These are phyloP conservation scores for Boletus sensibilis DNA, from an alignment of 768 basidiomycete genomes.

Conservation along the genomic window DNA sequence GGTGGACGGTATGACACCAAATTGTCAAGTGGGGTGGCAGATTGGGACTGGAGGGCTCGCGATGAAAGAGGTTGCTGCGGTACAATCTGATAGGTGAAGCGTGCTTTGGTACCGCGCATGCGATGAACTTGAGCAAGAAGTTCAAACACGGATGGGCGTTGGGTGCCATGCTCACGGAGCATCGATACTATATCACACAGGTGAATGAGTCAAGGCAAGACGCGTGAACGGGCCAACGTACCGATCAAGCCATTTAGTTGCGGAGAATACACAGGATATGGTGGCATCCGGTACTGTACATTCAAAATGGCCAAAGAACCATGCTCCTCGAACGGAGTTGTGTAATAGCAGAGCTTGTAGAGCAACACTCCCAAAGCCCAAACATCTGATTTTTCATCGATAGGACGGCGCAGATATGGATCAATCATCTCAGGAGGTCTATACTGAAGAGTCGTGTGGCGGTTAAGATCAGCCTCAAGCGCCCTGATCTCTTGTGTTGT, in stretches of 20 bases:
- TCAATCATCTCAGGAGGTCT: slow-evolving; percentile 99
- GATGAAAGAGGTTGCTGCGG: slow-evolving; percentile 47
- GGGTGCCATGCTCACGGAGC: slow-evolving; percentile 86
- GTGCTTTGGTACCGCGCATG: slow-evolving; percentile 83
- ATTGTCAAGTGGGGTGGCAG: slow-evolving; percentile 34
- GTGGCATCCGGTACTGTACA: slow-evolving; percentile 89
- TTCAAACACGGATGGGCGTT: slow-evolving; percentile 87
- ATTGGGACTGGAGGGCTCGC: slow-evolving; percentile 33
- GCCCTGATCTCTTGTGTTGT: slow-evolving; percentile 82
- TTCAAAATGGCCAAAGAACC: slow-evolving; percentile 95
- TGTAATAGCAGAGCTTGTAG: slow-evolving; percentile 99
- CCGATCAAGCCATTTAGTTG: slow-evolving; percentile 84
- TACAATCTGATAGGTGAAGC: slow-evolving; percentile 65
- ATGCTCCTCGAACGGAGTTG: slow-evolving; percentile 98
- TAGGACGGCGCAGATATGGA: slow-evolving; percentile 73
- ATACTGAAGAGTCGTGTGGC: slow-evolving; percentile 96
- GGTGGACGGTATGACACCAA: slow-evolving; percentile 40
- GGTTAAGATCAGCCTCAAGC: slow-evolving; percentile 88
- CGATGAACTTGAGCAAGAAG: slow-evolving; percentile 79
- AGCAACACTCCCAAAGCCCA: slow-evolving; percentile 97
- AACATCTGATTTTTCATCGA: slow-evolving; percentile 94
- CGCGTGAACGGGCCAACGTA: slow-evolving; percentile 35
- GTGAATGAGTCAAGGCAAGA: slow-evolving; percentile 10
- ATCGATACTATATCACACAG: slow-evolving; percentile 63
- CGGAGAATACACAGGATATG: slow-evolving; percentile 83